These are phyloP conservation scores for Ceratocystis variospora DNA, from an alignment of 2,329 filamentous ascomycete genomes.

Conservation along the genomic window DNA sequence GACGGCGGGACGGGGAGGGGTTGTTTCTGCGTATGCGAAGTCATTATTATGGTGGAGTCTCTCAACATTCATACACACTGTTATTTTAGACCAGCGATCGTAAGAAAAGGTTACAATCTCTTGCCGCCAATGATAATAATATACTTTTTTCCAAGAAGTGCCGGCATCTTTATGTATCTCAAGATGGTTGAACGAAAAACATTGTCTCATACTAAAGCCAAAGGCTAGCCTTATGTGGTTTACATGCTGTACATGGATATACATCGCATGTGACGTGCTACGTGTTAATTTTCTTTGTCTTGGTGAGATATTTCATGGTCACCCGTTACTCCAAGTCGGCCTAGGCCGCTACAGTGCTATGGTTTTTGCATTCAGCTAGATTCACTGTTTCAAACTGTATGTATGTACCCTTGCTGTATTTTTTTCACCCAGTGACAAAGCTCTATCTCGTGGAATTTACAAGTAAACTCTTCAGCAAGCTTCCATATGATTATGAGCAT, in stretches of 20 bases:
- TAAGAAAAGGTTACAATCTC: background rate
- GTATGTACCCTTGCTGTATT: background rate
- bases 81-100: background rate
- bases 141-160: background rate
- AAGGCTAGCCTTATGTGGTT: background rate
- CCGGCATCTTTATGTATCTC: background rate
- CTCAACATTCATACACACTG: no score
- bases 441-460: background rate
- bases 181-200: background rate
- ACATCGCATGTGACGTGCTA: background rate
- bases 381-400: background rate
- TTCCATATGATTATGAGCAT: background rate
- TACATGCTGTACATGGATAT: background rate
- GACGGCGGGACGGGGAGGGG: background rate
- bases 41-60: background rate
- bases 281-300: background rate
- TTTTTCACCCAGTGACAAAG: background rate
- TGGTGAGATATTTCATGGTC: background rate
- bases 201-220: background rate
- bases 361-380: background rate
- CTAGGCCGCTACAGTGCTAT: background rate
- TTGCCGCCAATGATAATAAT: background rate
- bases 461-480: background rate
- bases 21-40: background rate
- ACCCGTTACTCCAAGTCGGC: background rate